A percentile compares a stretch with the other conserved stretches of the same genome.
Evolutionary conservation across 768 basidiomycete genomes (phyloP).

Genomic region (Lentinula lateritia): DNA sequence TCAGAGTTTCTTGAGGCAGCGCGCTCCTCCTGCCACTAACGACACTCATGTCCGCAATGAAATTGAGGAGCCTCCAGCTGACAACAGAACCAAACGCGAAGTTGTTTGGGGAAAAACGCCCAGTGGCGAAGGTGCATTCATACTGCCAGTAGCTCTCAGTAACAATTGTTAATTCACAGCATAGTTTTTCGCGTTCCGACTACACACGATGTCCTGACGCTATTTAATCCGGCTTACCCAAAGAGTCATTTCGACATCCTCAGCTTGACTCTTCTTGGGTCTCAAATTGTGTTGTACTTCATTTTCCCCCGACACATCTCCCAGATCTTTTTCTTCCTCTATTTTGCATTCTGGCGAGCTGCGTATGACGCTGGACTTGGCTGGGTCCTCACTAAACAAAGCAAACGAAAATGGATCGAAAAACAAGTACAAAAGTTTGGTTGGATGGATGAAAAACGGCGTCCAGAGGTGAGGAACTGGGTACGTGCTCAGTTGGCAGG

Average conservation of each 20-base stretch:
- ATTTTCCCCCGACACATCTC: conserved; percentile 51
- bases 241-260: conserved; percentile 88
- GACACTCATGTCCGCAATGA: conserved; percentile 1
- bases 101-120: conserved; percentile 90
- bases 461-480: conserved; percentile 70
- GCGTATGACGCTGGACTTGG: conserved; percentile 93
- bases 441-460: conserved; percentile 78
- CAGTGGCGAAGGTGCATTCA: conserved; percentile 58
- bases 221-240: conserved; percentile 77
- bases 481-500: conserved; percentile 79
- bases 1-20: conserved; percentile 8
- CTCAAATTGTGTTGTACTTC: conserved; percentile 74
- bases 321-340: conserved; percentile 73
- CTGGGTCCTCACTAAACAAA: conserved; percentile 91
- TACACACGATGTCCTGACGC: conserved; percentile 84
- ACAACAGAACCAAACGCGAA: conserved; percentile 32
- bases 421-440: conserved; percentile 69
- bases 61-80: conserved; percentile 16
- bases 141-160: not conserved
- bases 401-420: conserved; percentile 93
- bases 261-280: conserved; percentile 71
- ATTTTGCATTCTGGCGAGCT: conserved; percentile 90
- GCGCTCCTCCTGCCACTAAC: not conserved
- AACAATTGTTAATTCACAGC: conserved; percentile 7
- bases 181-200: conserved; percentile 91